These are phyloP conservation scores for Penicillium sumatraense DNA, from an alignment of 2,329 filamentous ascomycete species.

Conservation along the genomic window DNA sequence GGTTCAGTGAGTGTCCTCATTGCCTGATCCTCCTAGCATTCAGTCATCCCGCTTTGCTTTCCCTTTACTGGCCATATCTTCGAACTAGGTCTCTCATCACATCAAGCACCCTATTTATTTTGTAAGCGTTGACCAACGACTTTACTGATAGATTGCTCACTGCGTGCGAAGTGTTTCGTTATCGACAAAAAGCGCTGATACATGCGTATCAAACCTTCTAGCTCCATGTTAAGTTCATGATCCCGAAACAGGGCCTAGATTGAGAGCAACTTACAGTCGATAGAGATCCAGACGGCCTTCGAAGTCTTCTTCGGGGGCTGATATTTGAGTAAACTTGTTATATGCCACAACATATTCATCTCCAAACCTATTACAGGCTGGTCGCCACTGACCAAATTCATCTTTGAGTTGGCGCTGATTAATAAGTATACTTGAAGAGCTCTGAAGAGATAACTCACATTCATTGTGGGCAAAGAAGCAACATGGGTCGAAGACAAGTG, in stretches of 20 bases:
- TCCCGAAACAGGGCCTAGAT: not conserved
- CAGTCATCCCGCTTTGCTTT: no score
- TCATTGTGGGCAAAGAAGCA: constrained; percentile 50
- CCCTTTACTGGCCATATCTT: constrained; percentile 23
- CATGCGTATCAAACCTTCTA: constrained; percentile 41
- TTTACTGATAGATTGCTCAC: constrained; percentile 20
- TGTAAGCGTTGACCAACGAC: not conserved
- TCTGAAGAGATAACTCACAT: constrained; percentile 21
- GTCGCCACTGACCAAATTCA: constrained; percentile 35
- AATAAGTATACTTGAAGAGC: not conserved
- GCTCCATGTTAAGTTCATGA: constrained; percentile 7
- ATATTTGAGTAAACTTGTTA: constrained; percentile 25
- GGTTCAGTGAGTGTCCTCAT: no score
- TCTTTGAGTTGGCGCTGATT: constrained; percentile 19
- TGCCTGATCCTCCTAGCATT: no score
- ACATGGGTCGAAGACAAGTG: constrained; percentile 44
- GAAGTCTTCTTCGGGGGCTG: constrained; percentile 30
- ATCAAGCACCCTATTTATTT: constrained; percentile 24
- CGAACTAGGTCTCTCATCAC: constrained; percentile 29
- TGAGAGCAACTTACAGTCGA: constrained; percentile 24
- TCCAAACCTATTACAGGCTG: constrained; percentile 32
- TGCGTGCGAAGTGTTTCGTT: constrained; percentile 31
- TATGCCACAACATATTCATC: constrained; percentile 33
- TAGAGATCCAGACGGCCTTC: constrained; percentile 33
- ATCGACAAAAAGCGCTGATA: constrained; percentile 38